Percentiles rank a stretch among this genome's conserved stretches.
These are phyloP conservation scores for Alisma plantagoaquatica DNA, from an alignment of 106 monocot genomes.

Conservation along the genomic window DNA sequence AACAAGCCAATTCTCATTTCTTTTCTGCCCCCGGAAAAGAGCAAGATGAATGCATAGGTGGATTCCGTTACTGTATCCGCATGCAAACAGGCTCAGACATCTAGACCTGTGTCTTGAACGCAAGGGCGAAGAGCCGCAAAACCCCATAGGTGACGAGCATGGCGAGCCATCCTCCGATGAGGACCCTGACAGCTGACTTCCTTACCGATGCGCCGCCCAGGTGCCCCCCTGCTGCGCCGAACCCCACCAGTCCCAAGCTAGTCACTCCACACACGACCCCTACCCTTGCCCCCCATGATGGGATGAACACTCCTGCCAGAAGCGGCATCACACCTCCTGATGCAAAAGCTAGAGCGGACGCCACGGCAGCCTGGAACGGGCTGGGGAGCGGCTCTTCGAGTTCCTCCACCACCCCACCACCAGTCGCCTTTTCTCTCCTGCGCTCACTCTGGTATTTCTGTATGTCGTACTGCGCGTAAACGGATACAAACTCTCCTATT, in stretches of 20 bases:
- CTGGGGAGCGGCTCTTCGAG: conserved; percentile 27
- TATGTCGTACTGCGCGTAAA: too few species aligned
- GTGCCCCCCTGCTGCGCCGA: conserved; percentile 40
- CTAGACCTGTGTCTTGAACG: too few species aligned
- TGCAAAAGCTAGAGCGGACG: conserved; percentile 48
- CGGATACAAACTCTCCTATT: too few species aligned
- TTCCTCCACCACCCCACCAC: neutral
- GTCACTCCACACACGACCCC: conserved; percentile 36
- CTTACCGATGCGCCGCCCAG: conserved; percentile 33
- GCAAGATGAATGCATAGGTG: too few species aligned
- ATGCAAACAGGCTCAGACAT: too few species aligned
- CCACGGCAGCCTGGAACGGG: conserved; percentile 39
- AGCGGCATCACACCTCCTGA: conserved; percentile 44
- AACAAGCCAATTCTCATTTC: too few species aligned
- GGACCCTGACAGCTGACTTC: conserved; percentile 26
- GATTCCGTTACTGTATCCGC: too few species aligned
- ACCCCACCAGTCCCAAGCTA: conserved; percentile 37
- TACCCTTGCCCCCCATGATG: conserved; percentile 23
- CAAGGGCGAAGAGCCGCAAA: conserved; percentile 24
- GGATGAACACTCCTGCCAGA: conserved; percentile 42
- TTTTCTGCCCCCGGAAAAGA: too few species aligned
- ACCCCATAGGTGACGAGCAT: conserved; percentile 49
- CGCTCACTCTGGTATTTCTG: too few species aligned
- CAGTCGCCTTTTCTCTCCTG: neutral
- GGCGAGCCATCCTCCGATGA: conserved; percentile 54